phyloP scores from a whole-genome alignment of 2,329 filamentous ascomycete genomes.

The Trichoderma breve region DNA sequence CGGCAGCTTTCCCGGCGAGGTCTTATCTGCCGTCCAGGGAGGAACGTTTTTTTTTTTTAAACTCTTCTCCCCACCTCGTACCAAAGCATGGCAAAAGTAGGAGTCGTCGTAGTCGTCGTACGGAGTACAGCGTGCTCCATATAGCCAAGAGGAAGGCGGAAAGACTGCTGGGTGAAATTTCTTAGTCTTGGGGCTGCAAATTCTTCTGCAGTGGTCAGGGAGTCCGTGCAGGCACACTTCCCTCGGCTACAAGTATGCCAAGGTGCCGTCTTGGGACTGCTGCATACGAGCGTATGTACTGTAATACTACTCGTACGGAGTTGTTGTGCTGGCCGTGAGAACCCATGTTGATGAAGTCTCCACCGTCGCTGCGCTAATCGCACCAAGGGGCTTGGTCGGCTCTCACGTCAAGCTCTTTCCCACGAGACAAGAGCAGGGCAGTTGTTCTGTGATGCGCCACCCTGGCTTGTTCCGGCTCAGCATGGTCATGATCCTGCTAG shows the following conservation, averaged over 20 bases:
- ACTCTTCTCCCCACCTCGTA: not conserved
- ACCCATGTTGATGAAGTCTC: constrained; percentile 2
- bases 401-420: not conserved
- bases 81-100: not conserved
- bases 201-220: not conserved
- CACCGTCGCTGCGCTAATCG: constrained; percentile 4
- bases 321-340: not conserved
- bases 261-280: constrained; percentile 5
- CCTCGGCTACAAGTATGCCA: not conserved
- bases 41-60: not conserved
- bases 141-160: not conserved
- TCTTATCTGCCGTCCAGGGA: not conserved
- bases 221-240: not conserved
- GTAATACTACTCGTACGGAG: not conserved
- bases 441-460: not conserved
- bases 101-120: not conserved
- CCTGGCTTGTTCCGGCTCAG: not conserved
- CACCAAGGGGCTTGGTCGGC: not conserved
- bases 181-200: not conserved
- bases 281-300: not conserved
- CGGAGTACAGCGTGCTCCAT: not conserved
- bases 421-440: not conserved
- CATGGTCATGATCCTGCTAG: not conserved
- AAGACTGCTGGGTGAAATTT: not conserved
- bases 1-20: constrained; percentile 3